Conservation (phyloP, 495 filamentous ascomycete genomes). For the Penicillium canescens region DNA sequence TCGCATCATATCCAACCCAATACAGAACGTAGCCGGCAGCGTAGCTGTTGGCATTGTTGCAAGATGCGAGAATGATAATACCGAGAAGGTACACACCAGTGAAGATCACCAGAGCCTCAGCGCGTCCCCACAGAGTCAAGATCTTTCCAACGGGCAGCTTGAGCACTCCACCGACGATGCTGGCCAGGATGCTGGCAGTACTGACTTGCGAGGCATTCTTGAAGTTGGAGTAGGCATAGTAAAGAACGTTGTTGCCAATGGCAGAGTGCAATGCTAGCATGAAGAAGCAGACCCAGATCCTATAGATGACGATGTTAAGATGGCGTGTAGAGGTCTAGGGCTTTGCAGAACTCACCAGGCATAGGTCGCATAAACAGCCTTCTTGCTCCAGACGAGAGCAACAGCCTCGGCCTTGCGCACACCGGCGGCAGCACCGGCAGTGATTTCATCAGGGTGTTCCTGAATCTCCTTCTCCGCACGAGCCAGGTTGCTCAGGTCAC, state of each 20-base stretch:
- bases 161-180: constrained; percentile 62
- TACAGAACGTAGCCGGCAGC: constrained; percentile 57
- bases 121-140: constrained; percentile 64
- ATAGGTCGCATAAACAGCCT: constrained; percentile 35
- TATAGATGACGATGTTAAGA: constrained; percentile 5
- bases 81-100: constrained; percentile 41
- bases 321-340: neutral
- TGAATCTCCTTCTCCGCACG: constrained; percentile 32
- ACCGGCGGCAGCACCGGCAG: constrained; percentile 33
- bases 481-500: constrained; percentile 8
- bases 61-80: constrained; percentile 50
- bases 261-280: constrained; percentile 41
- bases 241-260: constrained; percentile 29
- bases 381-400: constrained; percentile 39
- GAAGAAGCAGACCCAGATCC: constrained; percentile 48
- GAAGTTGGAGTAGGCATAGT: constrained; percentile 35
- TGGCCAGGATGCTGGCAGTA: constrained; percentile 37
- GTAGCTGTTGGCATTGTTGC: constrained; percentile 46
- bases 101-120: constrained; percentile 51
- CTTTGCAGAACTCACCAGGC: constrained; percentile 28
- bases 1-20: constrained; percentile 57
- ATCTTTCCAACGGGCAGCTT: constrained; percentile 68
- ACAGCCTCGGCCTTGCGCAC: constrained; percentile 44
- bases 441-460: constrained; percentile 27
- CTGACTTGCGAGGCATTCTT: constrained; percentile 31